Base-by-base conservation (phyloP, 2,329 filamentous ascomycete species). In the Beauveria rudraprayagi region DNA sequence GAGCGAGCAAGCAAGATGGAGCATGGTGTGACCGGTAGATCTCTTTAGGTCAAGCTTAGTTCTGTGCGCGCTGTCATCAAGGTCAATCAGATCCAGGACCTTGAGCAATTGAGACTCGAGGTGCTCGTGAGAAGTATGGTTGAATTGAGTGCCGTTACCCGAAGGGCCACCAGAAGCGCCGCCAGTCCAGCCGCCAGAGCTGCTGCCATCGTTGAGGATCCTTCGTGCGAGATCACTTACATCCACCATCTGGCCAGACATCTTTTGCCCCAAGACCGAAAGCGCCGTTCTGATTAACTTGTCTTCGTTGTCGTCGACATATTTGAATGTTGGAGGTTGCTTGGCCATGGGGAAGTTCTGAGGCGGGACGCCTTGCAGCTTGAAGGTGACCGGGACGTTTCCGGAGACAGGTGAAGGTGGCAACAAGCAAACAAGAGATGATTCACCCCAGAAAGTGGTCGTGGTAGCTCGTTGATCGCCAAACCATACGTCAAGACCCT, bases 401-500 rank as follows among this genome's bases (percentile, higher is more conserved):
- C 90, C 89, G 1, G 87, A 79, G 30, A 83, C 79, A 6, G 84
- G 74, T 14, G 87, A 86, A 4, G 91, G 89, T 5, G 91, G 91
- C 10, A 92, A 78, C 51, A 92, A 78, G 67, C 90, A 93, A 58
- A 92, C 88, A 22, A 95, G 77, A n/a, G 89, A 89, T 62, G 87
- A 87, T 64, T 90, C 84, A 50, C 89, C 88, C 89, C 89, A 93
- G 70, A 84, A 94, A 0, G 89, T 91, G 1, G 90, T 92, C 0
- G 88, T 90, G 0, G 88, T 81, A 1, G 83, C 83, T 66, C 78
- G 80, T 53, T 79, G 75, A 40, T 81, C 77, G 24, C 92, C 92
- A 71, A 97, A 97, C 73, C 92, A 89, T 60, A 96, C 90, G 64
- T 92, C 89, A 64, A 95, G 81, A 1, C 73, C 89, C 63, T 83